Percentiles rank a stretch among this genome's conserved stretches.
Evolutionary conservation across 495 filamentous ascomycete species (phyloP).

Genomic region (Annulohypoxylon maeteangense): DNA sequence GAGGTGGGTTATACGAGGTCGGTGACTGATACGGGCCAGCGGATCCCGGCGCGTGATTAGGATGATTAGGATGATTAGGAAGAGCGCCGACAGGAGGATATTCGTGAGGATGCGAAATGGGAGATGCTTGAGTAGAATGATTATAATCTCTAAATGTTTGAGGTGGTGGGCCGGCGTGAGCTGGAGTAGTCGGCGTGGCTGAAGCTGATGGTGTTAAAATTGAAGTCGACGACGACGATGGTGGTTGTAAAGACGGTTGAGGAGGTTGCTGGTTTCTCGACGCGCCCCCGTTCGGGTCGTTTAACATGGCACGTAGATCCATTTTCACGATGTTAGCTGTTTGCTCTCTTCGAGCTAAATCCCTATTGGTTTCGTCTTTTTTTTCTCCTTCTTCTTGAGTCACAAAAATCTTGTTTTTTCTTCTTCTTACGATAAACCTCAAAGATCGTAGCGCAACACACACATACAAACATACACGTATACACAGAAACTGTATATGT

Average conservation of each 20-base stretch:
- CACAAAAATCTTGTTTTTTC: slow-evolving; percentile 20
- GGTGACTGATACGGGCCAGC: slow-evolving; percentile 53
- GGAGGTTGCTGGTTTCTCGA: slow-evolving; percentile 39
- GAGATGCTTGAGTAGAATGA: slow-evolving; percentile 57
- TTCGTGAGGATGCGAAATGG: slow-evolving; percentile 45
- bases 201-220: slow-evolving; percentile 37
- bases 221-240: slow-evolving; percentile 31
- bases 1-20: slow-evolving; percentile 53
- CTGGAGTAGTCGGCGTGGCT: slow-evolving; percentile 59
- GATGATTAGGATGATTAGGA: slow-evolving; percentile 56
- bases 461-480: slow-evolving; percentile 14
- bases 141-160: slow-evolving; percentile 61
- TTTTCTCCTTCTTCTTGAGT: slow-evolving; percentile 5
- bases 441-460: slow-evolving; percentile 23
- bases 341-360: slow-evolving; percentile 36
- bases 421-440: slow-evolving; percentile 4
- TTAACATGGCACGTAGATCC: slow-evolving; percentile 68
- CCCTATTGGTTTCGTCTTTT: slow-evolving; percentile 25
- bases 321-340: slow-evolving; percentile 51
- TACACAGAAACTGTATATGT: slow-evolving; percentile 4
- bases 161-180: slow-evolving; percentile 53
- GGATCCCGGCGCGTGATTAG: slow-evolving; percentile 41
- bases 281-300: slow-evolving; percentile 55
- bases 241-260: slow-evolving; percentile 43
- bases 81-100: slow-evolving; percentile 36